A percentile compares a stretch with the other conserved stretches of the same genome.
phyloP scores from a whole-genome alignment of 768 basidiomycete species.

The Scleroderma bovista region DNA sequence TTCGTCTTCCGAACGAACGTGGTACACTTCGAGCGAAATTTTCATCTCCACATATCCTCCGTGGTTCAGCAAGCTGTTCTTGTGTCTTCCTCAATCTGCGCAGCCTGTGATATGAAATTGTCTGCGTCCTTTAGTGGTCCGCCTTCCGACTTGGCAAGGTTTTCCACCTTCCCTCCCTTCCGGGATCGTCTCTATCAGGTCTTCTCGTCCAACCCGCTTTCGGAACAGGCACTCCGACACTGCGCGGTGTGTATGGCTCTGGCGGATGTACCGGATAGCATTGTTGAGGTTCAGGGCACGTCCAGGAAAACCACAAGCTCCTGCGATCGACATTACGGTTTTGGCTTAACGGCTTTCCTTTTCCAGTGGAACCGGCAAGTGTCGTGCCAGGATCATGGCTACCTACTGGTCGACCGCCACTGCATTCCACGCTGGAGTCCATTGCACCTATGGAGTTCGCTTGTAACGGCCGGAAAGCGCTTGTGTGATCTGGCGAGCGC shows the following conservation, averaged over 20 bases:
- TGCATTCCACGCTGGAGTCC: no score
- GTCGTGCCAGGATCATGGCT: no score
- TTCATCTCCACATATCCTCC: constrained; percentile 5
- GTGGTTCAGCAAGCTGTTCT: constrained; percentile 9
- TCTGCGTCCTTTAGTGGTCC: constrained; percentile 11
- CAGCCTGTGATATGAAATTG: constrained; percentile 20
- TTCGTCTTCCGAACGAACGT: constrained; percentile 14
- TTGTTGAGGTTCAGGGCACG: neutral
- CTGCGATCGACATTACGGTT: neutral
- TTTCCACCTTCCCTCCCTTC: neutral
- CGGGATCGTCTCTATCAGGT: neutral
- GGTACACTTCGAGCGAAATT: constrained; percentile 6
- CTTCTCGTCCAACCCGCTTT: neutral
- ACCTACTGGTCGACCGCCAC: neutral
- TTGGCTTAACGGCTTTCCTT: neutral
- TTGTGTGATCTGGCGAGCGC: neutral
- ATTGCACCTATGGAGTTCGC: neutral
- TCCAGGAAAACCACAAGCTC: neutral
- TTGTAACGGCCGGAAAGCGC: neutral
- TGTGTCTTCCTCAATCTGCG: constrained; percentile 9
- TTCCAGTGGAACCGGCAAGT: neutral
- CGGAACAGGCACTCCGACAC: neutral
- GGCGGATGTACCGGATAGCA: neutral
- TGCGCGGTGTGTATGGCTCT: neutral
- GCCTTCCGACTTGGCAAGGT: no score